phyloP scores from a whole-genome alignment of 805 yeast genomes.

The Wickerhamiella cacticola region DNA sequence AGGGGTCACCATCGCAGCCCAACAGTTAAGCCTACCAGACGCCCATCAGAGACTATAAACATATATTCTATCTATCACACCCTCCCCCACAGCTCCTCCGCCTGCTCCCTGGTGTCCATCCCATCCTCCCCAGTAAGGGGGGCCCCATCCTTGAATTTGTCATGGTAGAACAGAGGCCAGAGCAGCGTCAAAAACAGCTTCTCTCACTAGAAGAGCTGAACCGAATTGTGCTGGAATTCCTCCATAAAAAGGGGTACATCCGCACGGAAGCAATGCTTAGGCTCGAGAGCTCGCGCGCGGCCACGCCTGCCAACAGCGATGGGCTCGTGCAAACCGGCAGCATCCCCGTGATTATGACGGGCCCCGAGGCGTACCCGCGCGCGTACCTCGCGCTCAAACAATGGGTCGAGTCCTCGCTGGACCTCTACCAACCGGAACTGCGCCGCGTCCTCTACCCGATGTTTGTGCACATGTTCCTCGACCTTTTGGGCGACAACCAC shows the following conservation, averaged over 20 bases:
- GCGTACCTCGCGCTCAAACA: conserved; percentile 70
- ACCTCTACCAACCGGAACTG: conserved; percentile 78
- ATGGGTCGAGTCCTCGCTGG: conserved; percentile 88
- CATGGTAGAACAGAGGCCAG: conserved; percentile 13
- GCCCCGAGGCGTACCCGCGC: conserved; percentile 61
- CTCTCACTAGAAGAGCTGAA: conserved; percentile 72
- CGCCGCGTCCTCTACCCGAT: conserved; percentile 77
- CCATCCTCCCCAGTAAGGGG: no score
- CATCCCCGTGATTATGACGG: conserved; percentile 22
- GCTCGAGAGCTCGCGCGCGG: conserved; percentile 43
- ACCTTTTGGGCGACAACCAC: conserved; percentile 55
- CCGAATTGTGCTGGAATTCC: conserved; percentile 81
- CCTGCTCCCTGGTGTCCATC: no score
- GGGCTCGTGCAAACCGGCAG: conserved; percentile 26
- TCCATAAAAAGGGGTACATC: conserved; percentile 87
- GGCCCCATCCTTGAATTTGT: background rate
- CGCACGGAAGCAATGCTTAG: conserved; percentile 90
- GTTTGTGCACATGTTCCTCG: conserved; percentile 80
- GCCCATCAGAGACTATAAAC: no score
- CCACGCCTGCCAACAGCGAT: conserved; percentile 21
- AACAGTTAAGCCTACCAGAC: no score
- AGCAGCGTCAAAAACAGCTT: conserved; percentile 13
- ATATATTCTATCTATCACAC: no score
- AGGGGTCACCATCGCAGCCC: no score
- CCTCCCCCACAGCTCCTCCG: no score